A percentile compares a stretch with the other conserved stretches of the same genome.
Conservation (phyloP, 169 alveolate genomes). For the Cryptosporidium canis region DNA sequence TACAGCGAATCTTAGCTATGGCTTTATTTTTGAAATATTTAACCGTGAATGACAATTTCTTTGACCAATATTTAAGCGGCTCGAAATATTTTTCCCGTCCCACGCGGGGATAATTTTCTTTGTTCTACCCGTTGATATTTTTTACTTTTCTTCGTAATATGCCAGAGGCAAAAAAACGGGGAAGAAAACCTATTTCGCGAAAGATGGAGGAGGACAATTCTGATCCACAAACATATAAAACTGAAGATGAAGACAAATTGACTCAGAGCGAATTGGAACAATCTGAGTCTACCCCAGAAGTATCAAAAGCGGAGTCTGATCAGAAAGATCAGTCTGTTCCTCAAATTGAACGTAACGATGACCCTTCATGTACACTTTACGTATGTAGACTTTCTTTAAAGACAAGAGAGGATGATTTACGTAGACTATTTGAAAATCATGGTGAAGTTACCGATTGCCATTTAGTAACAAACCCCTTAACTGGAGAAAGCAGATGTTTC, state of each 20-base stretch:
- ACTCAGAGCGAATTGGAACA: slow-evolving; percentile 18
- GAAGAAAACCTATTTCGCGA: slow-evolving; percentile 60
- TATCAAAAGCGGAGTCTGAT: slow-evolving; percentile 2
- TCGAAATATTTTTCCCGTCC: slow-evolving; percentile 26
- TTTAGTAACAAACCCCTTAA: slow-evolving; percentile 49
- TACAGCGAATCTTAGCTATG: neutral
- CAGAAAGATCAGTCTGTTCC: slow-evolving; percentile 7
- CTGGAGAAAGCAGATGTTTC: slow-evolving; percentile 69
- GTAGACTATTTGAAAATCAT: slow-evolving; percentile 52
- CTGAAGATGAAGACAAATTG: neutral
- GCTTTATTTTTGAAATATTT: too few species aligned
- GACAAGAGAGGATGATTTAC: slow-evolving; percentile 62
- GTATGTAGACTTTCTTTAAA: slow-evolving; percentile 61
- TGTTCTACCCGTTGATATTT: slow-evolving; percentile 18
- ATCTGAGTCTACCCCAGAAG: slow-evolving; percentile 15
- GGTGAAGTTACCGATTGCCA: slow-evolving; percentile 70
- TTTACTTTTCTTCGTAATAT: slow-evolving; percentile 60
- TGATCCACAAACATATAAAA: slow-evolving; percentile 27
- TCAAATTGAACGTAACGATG: slow-evolving; percentile 29
- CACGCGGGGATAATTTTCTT: slow-evolving; percentile 54
- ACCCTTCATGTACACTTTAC: slow-evolving; percentile 67
- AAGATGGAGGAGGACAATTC: slow-evolving; percentile 68
- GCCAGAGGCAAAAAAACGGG: slow-evolving; percentile 73
- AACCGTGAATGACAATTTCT: neutral
- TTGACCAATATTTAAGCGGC: slow-evolving; percentile 15